Base-by-base conservation (phyloP, 2,329 filamentous ascomycete genomes). In the Penicillium sp. region DNA sequence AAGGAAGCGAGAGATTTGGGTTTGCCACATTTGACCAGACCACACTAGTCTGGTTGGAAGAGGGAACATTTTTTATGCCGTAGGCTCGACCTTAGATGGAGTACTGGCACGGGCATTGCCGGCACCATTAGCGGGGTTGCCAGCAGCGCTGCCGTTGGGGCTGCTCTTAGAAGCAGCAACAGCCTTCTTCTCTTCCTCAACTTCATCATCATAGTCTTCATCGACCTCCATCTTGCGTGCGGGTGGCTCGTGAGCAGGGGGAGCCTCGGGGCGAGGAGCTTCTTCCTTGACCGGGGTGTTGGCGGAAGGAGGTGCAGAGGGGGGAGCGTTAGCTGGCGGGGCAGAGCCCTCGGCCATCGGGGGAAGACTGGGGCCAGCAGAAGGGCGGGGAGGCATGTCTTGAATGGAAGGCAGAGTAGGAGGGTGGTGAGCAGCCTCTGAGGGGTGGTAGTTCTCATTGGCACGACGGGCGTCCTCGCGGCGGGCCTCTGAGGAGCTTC, bases 181-280 rank as follows among this genome's bases (percentile, higher is more conserved):
- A n/a, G 63, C 64, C 59, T 79, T 73, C 72, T 85, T 85, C 38
- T 94, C 88, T 57, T 97, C 93, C 62, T 96, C 92, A 5, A 85
- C 90, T 55, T 92, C 93, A 67, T 97, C 93, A 71, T 97, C 93
- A 67, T 99, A 97, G 71, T 97, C 89, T 72, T 99, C 94, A 64
- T 99, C 92, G 19, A 97, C 90, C 7, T 97, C 93, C 85, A 99
- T 95, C 75, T 96, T 96, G 22, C 94, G 84, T 19, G 91, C 91
- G 33, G 94, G 91, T 50, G 91, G 90, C 76, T 97, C 93, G 55
- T 86, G 87, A 17, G 80, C 73, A 19, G 81, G 77, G 2, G 81
- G 73, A 28, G 82, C 73, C 58, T 80, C 78, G 35, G 69, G 73
- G 50, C 73, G 80, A 58, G 69, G 63, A 33, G 73, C 54, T 28